Conservation (phyloP, 345 rosid genomes). For the Limnanthes douglasii region DNA sequence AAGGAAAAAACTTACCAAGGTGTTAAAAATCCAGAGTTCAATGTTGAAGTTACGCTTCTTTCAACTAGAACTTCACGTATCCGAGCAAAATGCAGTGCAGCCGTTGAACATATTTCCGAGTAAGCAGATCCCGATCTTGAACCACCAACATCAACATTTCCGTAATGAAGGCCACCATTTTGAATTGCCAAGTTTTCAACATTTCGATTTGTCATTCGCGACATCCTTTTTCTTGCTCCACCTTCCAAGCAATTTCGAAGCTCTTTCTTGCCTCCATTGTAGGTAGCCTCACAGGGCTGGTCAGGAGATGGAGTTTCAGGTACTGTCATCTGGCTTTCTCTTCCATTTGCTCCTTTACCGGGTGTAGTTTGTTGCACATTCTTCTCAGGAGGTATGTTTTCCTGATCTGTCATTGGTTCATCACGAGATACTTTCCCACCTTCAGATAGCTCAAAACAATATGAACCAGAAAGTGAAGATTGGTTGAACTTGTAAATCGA, state of each 20-base stretch:
- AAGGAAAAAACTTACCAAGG: conserved; percentile 55
- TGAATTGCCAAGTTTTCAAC: conserved; percentile 37
- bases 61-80: conserved; percentile 90
- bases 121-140: conserved; percentile 55
- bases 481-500: conserved; percentile 32
- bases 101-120: conserved; percentile 71
- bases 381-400: conserved; percentile 71
- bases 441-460: conserved; percentile 65
- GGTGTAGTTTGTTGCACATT: conserved; percentile 56
- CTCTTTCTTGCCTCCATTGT: conserved; percentile 54
- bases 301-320: conserved; percentile 99
- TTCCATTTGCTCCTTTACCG: conserved; percentile 42
- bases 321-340: conserved; percentile 68
- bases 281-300: conserved; percentile 49
- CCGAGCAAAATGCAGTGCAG: conserved; percentile 85
- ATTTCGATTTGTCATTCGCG: conserved; percentile 51
- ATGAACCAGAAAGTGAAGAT: conserved; percentile 34
- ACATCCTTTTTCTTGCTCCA: conserved; percentile 61
- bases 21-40: conserved; percentile 86
- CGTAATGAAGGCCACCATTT: conserved; percentile 42
- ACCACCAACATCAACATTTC: conserved; percentile 37
- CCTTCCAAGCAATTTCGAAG: conserved; percentile 46
- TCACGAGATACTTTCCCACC: conserved; percentile 19
- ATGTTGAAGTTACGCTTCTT: conserved; percentile 73
- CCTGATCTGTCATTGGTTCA: conserved; percentile 51